phyloP scores from a whole-genome alignment of 148 eudicot genomes.

The Camellia lanceoleosa region DNA sequence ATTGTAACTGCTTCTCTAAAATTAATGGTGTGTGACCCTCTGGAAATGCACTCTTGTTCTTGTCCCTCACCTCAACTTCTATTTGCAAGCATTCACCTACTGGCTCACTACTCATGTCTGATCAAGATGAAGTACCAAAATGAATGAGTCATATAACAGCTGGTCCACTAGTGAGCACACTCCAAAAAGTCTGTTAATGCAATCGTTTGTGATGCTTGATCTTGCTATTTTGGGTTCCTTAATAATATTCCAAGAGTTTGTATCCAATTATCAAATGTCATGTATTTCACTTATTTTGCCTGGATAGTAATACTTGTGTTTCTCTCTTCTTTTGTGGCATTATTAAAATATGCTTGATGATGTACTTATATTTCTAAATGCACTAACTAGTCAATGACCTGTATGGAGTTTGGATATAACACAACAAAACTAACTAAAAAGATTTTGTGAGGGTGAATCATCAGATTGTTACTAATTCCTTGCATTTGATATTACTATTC shows the following conservation, averaged over 20 bases:
- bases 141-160: background rate
- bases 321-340: background rate
- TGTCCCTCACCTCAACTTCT: background rate
- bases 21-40: background rate
- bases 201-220: background rate
- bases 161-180: background rate
- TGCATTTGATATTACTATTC: background rate
- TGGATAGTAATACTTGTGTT: background rate
- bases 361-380: background rate
- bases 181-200: background rate
- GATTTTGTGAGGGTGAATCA: slow-evolving; percentile 7
- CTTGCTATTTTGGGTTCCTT: slow-evolving; percentile 2
- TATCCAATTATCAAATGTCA: background rate
- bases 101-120: background rate
- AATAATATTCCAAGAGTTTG: background rate
- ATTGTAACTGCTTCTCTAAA: background rate
- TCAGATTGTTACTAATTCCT: background rate
- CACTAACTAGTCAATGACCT: background rate
- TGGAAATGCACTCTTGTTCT: background rate
- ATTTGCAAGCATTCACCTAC: background rate
- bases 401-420: background rate
- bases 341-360: background rate
- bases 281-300: background rate
- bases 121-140: background rate
- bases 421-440: slow-evolving; percentile 3